Evolutionary conservation across 2,329 filamentous ascomycete species (phyloP).

Genomic region (Cercospora beticola): DNA sequence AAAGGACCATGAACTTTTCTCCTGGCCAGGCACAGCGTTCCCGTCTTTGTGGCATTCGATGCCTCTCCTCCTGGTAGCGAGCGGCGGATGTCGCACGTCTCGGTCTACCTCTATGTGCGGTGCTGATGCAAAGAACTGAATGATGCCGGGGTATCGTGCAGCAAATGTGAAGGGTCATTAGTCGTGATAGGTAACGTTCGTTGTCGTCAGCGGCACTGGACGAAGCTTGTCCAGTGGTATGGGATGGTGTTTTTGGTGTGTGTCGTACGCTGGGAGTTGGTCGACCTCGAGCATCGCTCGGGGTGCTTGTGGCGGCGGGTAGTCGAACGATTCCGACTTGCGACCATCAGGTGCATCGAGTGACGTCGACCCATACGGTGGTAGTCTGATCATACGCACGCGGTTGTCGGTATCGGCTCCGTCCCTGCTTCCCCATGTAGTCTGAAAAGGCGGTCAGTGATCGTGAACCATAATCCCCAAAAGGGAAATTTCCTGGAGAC

Average conservation of each 20-base stretch:
- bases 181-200: conserved; percentile 27
- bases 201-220: conserved; percentile 3
- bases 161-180: conserved; percentile 29
- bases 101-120: conserved; percentile 35
- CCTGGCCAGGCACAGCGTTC: conserved; percentile 20
- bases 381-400: conserved; percentile 59
- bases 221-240: conserved; percentile 3
- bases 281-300: conserved; percentile 25
- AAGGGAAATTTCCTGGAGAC: conserved; percentile 38
- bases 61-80: conserved; percentile 21
- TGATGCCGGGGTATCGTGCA: conserved; percentile 35
- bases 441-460: conserved; percentile 55
- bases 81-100: conserved; percentile 18
- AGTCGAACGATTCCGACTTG: conserved; percentile 37
- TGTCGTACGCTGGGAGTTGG: conserved; percentile 35
- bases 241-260: conserved; percentile 16
- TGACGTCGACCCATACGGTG: conserved; percentile 34
- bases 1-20: conserved; percentile 24
- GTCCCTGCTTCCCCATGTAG: conserved; percentile 90
- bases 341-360: conserved; percentile 29
- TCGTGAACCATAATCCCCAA: conserved; percentile 10
- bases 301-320: conserved; percentile 11
- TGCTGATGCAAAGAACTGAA: conserved; percentile 32
- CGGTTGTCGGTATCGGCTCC: conserved; percentile 84
- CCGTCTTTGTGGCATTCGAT: conserved; percentile 23